A percentile compares a stretch with the other conserved stretches of the same genome.
These are phyloP conservation scores for Chaetomiaceae sp. DNA, from an alignment of 2,329 filamentous ascomycete species.

Conservation along the genomic window DNA sequence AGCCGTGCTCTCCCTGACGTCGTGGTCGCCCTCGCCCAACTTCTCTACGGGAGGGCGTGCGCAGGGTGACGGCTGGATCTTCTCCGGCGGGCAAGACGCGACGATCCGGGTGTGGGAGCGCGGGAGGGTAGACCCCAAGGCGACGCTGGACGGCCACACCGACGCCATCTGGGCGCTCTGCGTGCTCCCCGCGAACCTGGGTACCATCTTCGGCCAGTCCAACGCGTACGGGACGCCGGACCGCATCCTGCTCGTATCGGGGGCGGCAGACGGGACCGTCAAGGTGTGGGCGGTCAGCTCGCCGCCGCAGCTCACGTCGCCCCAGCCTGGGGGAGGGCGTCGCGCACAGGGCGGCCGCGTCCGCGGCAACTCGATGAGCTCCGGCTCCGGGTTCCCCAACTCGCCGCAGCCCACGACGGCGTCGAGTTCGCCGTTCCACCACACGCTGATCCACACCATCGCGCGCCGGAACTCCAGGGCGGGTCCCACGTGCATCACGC, in stretches of 20 bases:
- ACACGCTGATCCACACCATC: conserved; percentile 84
- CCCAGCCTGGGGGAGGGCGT: conserved; percentile 57
- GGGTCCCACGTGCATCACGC: conserved; percentile 88
- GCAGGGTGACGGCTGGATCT: conserved; percentile 94
- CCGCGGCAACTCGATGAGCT: conserved; percentile 87
- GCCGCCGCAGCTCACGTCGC: conserved; percentile 78
- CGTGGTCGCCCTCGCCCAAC: conserved; percentile 80
- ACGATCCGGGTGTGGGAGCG: conserved; percentile 94
- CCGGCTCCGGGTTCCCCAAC: conserved; percentile 83
- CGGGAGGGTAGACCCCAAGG: conserved; percentile 89
- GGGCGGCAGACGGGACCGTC: conserved; percentile 83
- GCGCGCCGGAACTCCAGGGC: conserved; percentile 58
- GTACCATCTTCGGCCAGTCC: conserved; percentile 70
- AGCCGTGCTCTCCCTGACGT: conserved; percentile 76
- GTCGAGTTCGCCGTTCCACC: conserved; percentile 77
- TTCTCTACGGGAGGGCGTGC: conserved; percentile 85
- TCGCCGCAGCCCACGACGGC: conserved; percentile 85
- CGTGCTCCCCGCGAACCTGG: conserved; percentile 78
- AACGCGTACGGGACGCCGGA: conserved; percentile 74
- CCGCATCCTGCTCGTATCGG: conserved; percentile 82
- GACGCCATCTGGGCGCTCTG: conserved; percentile 96
- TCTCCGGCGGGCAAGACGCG: conserved; percentile 91
- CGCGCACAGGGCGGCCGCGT: conserved; percentile 62
- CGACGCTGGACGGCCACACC: conserved; percentile 86
- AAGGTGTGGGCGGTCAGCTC: conserved; percentile 93